Evolutionary conservation across 208 protist genomes (phyloP).

Genomic region (Leptomonas pyrrhocoris): DNA sequence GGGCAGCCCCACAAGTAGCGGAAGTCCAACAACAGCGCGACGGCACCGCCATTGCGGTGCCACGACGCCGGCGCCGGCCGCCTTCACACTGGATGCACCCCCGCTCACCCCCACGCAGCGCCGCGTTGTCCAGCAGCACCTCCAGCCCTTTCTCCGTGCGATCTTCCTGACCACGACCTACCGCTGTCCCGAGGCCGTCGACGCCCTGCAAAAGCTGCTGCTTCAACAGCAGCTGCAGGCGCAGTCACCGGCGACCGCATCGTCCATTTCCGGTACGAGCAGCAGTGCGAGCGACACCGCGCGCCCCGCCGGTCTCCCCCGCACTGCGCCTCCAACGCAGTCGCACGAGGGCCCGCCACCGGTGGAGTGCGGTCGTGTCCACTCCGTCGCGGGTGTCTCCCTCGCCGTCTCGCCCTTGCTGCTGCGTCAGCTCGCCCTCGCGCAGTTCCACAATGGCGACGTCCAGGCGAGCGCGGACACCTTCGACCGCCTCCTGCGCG

Average conservation of each 20-base stretch:
- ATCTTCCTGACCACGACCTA: conserved; percentile 40
- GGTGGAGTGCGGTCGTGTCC: not conserved
- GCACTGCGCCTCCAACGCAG: no score
- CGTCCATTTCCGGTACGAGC: not conserved
- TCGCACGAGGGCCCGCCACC: not conserved
- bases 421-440: conserved; percentile 58
- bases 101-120: conserved; percentile 20
- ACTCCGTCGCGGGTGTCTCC: conserved; percentile 11
- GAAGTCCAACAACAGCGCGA: no score
- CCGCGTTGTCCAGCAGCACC: conserved; percentile 21
- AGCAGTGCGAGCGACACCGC: not conserved
- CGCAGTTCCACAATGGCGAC: conserved; percentile 78
- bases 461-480: conserved; percentile 54
- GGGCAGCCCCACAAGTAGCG: no score
- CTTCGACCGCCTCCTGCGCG: conserved; percentile 51
- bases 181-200: conserved; percentile 39
- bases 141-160: conserved; percentile 37
- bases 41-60: not conserved
- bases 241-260: not conserved
- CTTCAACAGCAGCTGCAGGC: not conserved
- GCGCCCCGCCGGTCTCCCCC: not conserved
- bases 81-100: conserved; percentile 2
- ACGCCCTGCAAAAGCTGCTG: conserved; percentile 8
- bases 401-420: conserved; percentile 43
- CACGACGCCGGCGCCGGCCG: not conserved